Evolutionary conservation across 106 monocot genomes (phyloP).

Genomic region (Gastrodia elata): DNA sequence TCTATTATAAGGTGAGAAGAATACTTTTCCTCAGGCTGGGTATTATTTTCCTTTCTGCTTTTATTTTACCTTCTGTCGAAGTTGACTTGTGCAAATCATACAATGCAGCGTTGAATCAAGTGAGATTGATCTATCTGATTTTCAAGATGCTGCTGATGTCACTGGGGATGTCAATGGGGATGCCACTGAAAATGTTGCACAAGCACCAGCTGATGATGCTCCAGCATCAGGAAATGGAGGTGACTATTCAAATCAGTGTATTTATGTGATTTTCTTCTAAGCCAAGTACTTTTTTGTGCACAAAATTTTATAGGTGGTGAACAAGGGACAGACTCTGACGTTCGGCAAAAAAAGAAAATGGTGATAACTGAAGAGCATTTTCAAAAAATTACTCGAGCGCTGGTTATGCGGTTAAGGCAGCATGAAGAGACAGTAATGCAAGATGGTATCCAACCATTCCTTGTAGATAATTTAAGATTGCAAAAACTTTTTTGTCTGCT

Average conservation of each 20-base stretch:
- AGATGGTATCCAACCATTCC: constrained; percentile 58
- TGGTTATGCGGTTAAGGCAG: constrained; percentile 72
- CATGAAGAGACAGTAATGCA: constrained; percentile 67
- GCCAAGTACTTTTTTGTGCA: neutral
- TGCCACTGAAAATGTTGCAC: constrained; percentile 25
- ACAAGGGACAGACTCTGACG: constrained; percentile 30
- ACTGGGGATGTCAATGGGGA: constrained; percentile 18
- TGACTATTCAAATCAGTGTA: constrained; percentile 11
- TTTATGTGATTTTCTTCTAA: neutral
- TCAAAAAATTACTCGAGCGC: constrained; percentile 79
- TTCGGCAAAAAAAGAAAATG: constrained; percentile 52
- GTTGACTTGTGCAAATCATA: neutral
- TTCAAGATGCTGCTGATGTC: constrained; percentile 69
- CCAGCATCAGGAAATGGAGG: constrained; percentile 44
- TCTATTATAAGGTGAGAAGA: constrained; percentile 82
- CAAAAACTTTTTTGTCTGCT: neutral
- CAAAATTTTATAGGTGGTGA: constrained; percentile 22
- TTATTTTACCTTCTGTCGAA: neutral
- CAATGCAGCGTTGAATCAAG: constrained; percentile 90
- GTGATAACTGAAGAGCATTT: constrained; percentile 84
- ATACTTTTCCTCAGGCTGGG: neutral
- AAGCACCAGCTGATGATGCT: constrained; percentile 21
- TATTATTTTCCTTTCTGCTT: neutral
- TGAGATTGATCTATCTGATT: constrained; percentile 95
- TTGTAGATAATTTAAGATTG: neutral